These are phyloP conservation scores for Hypoxylon subgilvum DNA, from an alignment of 495 filamentous ascomycete species.

Conservation along the genomic window DNA sequence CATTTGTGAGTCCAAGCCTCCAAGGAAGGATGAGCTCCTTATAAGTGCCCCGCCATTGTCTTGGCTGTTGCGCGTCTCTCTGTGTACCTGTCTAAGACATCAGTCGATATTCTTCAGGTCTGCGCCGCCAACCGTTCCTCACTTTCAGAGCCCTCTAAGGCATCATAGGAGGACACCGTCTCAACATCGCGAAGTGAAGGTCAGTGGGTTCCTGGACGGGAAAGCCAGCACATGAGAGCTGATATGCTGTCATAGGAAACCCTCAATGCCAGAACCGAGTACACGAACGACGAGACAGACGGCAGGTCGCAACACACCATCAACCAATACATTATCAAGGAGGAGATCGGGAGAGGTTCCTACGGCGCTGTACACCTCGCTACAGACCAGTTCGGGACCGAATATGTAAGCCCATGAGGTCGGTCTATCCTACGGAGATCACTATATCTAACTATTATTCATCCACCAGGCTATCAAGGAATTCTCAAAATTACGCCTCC, in stretches of 20 bases:
- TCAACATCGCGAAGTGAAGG: constrained; percentile 73
- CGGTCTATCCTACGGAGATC: constrained; percentile 9
- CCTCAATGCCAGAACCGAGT: constrained; percentile 85
- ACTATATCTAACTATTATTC: constrained; percentile 15
- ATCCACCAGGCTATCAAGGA: constrained; percentile 84
- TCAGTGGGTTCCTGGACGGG: constrained; percentile 36
- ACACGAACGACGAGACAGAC: constrained; percentile 83
- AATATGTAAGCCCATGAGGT: constrained; percentile 73
- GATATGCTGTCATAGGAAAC: constrained; percentile 69
- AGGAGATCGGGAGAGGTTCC: constrained; percentile 94
- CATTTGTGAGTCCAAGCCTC: constrained; percentile 43
- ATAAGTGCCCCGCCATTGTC: constrained; percentile 24
- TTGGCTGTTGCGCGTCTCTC: constrained; percentile 15
- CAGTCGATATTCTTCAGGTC: constrained; percentile 39
- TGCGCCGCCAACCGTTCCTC: constrained; percentile 46
- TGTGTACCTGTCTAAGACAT: constrained; percentile 19
- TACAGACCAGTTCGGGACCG: constrained; percentile 84
- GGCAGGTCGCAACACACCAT: constrained; percentile 76
- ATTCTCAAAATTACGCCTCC: constrained; percentile 89
- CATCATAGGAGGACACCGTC: constrained; percentile 78
- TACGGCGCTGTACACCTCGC: constrained; percentile 95
- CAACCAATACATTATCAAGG: constrained; percentile 92
- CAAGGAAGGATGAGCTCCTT: background rate
- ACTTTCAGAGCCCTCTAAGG: constrained; percentile 68
- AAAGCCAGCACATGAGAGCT: no score